Conservation (phyloP, 257 asterid genomes). For the Salvia splendens region DNA sequence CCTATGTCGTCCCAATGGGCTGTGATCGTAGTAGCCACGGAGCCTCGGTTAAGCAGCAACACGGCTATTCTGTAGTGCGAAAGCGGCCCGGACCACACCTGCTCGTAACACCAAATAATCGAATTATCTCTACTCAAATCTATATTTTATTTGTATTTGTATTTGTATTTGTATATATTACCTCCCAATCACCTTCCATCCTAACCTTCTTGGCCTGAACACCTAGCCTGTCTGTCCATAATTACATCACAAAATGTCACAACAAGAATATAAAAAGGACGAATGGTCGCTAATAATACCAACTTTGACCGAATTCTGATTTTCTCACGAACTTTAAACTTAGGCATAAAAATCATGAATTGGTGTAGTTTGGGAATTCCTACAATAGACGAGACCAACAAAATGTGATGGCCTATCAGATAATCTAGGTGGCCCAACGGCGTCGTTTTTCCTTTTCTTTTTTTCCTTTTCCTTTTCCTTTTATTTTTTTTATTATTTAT, state of each 20-base stretch:
- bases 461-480: too few relatives aligned
- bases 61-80: conserved; percentile 54
- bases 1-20: conserved; percentile 84
- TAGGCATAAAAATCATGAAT: too few relatives aligned
- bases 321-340: too few relatives aligned
- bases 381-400: too few relatives aligned
- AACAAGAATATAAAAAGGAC: too few relatives aligned
- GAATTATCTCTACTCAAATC: not conserved
- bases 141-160: not conserved
- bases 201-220: conserved; percentile 79
- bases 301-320: too few relatives aligned
- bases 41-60: conserved; percentile 67
- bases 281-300: too few relatives aligned
- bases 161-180: not conserved
- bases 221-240: conserved; percentile 59
- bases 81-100: conserved; percentile 94
- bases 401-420: too few relatives aligned
- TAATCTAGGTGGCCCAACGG: too few relatives aligned
- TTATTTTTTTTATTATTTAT: too few relatives aligned
- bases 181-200: conserved; percentile 79
- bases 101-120: not conserved
- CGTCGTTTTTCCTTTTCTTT: too few relatives aligned
- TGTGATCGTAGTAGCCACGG: conserved; percentile 37
- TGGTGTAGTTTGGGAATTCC: too few relatives aligned
- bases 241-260: not conserved